Percentiles rank a stretch among this genome's conserved stretches.
Evolutionary conservation across 169 alveolate species (phyloP).

Genomic region (Eimeria praecox): DNA sequence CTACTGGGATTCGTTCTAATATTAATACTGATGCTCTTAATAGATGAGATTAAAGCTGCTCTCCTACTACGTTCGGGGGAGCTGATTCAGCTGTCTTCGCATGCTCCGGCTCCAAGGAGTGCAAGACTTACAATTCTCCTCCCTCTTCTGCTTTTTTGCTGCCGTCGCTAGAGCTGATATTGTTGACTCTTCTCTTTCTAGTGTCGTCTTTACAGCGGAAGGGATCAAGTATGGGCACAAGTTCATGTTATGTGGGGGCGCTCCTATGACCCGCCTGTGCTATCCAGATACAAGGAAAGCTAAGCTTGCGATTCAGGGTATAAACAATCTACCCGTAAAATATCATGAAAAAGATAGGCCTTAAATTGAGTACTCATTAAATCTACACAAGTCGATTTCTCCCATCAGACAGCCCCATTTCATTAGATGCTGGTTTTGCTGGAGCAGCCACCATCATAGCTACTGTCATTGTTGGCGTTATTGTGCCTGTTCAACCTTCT

Average conservation of each 20-base stretch:
- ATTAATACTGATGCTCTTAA: not conserved
- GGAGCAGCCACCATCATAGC: not conserved
- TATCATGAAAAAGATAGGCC: not conserved
- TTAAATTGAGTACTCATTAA: not conserved
- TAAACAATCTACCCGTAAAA: not conserved
- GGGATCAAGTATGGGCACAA: not conserved
- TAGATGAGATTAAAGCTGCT: not conserved
- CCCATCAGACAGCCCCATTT: not conserved
- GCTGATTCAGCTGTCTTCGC: not conserved
- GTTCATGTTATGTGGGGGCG: not conserved
- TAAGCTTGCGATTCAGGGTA: not conserved
- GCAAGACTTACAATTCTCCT: not conserved
- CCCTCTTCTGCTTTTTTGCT: not conserved
- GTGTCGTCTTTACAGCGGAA: not conserved
- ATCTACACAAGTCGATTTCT: not conserved
- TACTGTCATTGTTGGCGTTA: not conserved
- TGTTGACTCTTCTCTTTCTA: not conserved
- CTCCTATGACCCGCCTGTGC: not conserved
- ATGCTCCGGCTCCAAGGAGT: not conserved
- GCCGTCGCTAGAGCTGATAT: not conserved
- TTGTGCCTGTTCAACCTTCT: not conserved
- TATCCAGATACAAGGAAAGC: not conserved
- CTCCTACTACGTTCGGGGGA: not conserved
- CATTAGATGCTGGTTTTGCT: not conserved
- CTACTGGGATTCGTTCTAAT: not conserved